Evolutionary conservation across 495 filamentous ascomycete genomes (phyloP).

Genomic region (Neurospora discreta): DNA sequence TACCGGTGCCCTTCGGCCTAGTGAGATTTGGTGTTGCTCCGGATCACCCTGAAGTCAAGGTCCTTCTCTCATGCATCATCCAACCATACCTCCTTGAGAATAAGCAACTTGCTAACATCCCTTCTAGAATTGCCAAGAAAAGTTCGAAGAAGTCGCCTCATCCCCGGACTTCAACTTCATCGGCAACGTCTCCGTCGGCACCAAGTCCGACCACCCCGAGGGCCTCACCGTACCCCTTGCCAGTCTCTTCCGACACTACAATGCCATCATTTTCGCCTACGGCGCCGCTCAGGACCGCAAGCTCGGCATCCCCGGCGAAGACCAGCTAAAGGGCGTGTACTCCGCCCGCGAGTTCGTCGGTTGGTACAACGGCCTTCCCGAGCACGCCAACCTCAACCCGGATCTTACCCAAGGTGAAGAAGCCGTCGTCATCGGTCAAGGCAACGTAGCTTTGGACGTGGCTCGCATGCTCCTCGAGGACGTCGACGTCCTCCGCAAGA

Average conservation of each 20-base stretch:
- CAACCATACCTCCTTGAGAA: background rate
- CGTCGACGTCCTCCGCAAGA: slow-evolving; percentile 59
- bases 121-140: slow-evolving; percentile 80
- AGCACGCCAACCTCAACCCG: slow-evolving; percentile 65
- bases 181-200: slow-evolving; percentile 77
- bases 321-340: slow-evolving; percentile 57
- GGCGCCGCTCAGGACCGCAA: slow-evolving; percentile 75
- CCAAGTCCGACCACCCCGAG: slow-evolving; percentile 27
- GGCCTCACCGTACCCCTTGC: slow-evolving; percentile 53
- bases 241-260: slow-evolving; percentile 68
- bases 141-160: slow-evolving; percentile 75
- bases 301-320: slow-evolving; percentile 74
- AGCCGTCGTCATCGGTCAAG: slow-evolving; percentile 84
- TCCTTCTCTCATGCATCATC: slow-evolving; percentile 20
- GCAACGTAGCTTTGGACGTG: slow-evolving; percentile 92
- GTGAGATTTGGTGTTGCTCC: slow-evolving; percentile 91
- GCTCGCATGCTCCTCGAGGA: slow-evolving; percentile 73
- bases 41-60: slow-evolving; percentile 97
- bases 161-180: slow-evolving; percentile 81
- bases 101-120: background rate
- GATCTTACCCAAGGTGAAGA: slow-evolving; percentile 68
- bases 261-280: slow-evolving; percentile 87
- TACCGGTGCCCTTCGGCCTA: slow-evolving; percentile 87
- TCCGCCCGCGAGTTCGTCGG: slow-evolving; percentile 92
- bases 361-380: slow-evolving; percentile 95